A percentile compares a stretch with the other conserved stretches of the same genome.
Evolutionary conservation across 2,329 filamentous ascomycete species (phyloP).

Genomic region (Karstenula rhodostoma): DNA sequence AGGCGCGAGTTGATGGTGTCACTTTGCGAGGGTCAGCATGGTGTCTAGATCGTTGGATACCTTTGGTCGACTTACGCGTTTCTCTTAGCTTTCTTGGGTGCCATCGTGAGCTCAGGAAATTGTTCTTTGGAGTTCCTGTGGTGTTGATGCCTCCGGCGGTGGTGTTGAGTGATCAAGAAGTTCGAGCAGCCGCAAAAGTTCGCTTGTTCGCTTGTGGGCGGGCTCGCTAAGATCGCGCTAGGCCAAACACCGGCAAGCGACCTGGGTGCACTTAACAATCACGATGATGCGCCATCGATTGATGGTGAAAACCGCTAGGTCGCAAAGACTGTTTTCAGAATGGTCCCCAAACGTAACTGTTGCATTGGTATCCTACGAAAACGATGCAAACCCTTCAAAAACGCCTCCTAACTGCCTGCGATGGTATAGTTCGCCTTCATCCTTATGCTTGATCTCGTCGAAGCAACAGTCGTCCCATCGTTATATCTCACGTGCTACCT

Average conservation of each 20-base stretch:
- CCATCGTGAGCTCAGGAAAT: slow-evolving; percentile 47
- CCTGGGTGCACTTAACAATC: too few species aligned
- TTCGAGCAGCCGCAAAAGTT: slow-evolving; percentile 1
- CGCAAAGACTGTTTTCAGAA: too few species aligned
- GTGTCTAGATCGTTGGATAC: too few species aligned
- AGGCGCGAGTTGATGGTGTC: slow-evolving; percentile 76
- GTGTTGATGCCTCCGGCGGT: slow-evolving; percentile 17
- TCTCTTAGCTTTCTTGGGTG: slow-evolving; percentile 80
- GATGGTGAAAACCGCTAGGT: too few species aligned
- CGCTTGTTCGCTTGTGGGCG: not conserved
- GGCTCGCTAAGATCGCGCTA: not conserved
- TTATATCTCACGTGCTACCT: slow-evolving; percentile 1
- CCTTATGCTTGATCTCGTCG: not conserved
- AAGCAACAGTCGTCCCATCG: slow-evolving; percentile 14
- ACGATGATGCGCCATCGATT: too few species aligned
- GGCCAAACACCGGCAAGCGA: not conserved
- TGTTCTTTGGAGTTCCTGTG: slow-evolving; percentile 20
- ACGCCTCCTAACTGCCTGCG: not conserved
- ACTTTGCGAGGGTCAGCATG: slow-evolving; percentile 15
- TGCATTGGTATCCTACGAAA: slow-evolving; percentile 4
- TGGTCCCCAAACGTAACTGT: not conserved
- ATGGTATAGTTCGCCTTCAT: not conserved
- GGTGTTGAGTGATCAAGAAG: slow-evolving; percentile 2
- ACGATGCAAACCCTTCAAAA: not conserved
- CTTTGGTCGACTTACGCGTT: slow-evolving; percentile 59